Percentiles rank a stretch among this genome's conserved stretches.
Conservation (phyloP, 306 rosid genomes). For the Medicago arabica region DNA sequence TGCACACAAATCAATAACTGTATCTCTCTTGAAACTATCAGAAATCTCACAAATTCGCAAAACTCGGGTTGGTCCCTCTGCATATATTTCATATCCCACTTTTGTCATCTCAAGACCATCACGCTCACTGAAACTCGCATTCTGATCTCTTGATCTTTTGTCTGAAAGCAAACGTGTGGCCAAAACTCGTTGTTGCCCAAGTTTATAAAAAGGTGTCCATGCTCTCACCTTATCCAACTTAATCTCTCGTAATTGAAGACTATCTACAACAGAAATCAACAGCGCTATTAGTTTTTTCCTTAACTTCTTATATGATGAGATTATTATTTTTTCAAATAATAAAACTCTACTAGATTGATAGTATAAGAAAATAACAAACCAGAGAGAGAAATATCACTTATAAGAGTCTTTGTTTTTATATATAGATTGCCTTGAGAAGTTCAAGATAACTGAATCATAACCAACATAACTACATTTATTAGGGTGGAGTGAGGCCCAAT, state of each 20-base stretch:
- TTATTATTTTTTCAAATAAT: neutral
- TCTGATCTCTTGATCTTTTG: constrained; percentile 50
- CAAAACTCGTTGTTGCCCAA: constrained; percentile 63
- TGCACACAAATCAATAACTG: constrained; percentile 50
- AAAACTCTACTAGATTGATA: neutral
- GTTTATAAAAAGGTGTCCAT: constrained; percentile 83
- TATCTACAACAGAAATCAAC: constrained; percentile 59
- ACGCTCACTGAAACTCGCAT: constrained; percentile 39
- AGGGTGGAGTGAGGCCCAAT: constrained; percentile 1
- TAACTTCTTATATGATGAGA: constrained; percentile 9
- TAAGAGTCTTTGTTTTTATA: neutral
- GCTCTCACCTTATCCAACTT: constrained; percentile 87
- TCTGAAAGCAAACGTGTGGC: constrained; percentile 55
- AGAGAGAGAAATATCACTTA: neutral
- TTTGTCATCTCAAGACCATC: constrained; percentile 58
- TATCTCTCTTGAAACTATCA: constrained; percentile 61
- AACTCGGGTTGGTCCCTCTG: constrained; percentile 94
- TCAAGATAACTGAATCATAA: constrained; percentile 11
- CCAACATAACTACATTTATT: constrained; percentile 6
- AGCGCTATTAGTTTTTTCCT: constrained; percentile 24
- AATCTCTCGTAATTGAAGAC: constrained; percentile 72
- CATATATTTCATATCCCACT: constrained; percentile 89
- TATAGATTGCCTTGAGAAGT: constrained; percentile 1
- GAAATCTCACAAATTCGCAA: constrained; percentile 78
- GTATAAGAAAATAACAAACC: neutral